phyloP scores from a whole-genome alignment of 495 filamentous ascomycete genomes.

The Neurospora sp. region DNA sequence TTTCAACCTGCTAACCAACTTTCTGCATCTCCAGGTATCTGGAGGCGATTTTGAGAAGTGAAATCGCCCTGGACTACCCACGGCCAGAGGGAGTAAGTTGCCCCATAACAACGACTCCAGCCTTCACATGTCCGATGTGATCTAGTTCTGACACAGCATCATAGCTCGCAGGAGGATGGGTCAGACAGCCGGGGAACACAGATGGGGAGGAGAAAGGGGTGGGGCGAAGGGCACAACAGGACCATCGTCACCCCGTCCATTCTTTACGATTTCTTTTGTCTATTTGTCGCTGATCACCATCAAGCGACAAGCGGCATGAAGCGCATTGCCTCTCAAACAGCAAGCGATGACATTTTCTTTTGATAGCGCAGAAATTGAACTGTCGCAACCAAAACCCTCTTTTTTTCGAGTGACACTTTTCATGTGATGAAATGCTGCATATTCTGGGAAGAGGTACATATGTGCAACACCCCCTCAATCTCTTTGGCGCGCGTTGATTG shows the following conservation, averaged over 20 bases:
- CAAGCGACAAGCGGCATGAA: background rate
- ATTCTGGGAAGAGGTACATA: background rate
- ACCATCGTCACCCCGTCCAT: background rate
- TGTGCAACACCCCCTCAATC: background rate
- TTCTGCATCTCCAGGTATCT: background rate
- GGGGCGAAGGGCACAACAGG: background rate
- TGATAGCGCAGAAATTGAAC: background rate
- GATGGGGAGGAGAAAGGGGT: background rate
- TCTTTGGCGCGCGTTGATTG: background rate
- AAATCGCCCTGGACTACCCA: background rate
- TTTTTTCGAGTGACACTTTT: background rate
- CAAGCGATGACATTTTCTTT: background rate
- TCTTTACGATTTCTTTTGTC: background rate
- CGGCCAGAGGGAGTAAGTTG: background rate
- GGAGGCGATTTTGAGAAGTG: background rate
- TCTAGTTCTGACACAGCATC: background rate
- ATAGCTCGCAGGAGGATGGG: background rate
- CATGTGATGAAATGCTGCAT: background rate
- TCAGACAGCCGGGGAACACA: background rate
- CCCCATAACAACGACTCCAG: background rate
- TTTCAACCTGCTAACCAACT: background rate
- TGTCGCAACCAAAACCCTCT: background rate
- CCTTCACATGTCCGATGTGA: background rate
- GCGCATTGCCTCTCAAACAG: background rate
- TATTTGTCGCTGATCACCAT: background rate